Conservation (phyloP, 2,329 filamentous ascomycete species). For the Sporothrix pallida region DNA sequence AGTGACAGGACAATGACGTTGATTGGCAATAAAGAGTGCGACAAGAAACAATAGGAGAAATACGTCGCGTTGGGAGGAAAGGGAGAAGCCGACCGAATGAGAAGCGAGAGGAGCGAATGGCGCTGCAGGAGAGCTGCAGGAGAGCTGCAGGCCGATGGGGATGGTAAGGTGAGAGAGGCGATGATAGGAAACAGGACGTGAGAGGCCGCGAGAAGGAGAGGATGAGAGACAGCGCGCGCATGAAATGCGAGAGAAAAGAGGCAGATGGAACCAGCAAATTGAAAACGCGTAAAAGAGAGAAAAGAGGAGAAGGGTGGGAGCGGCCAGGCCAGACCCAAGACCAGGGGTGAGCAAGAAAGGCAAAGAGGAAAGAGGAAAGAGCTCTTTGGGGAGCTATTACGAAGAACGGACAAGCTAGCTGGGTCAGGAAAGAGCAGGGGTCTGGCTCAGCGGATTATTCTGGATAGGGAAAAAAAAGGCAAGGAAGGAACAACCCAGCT, state of each 20-base stretch:
- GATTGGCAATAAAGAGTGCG: neutral
- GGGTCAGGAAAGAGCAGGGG: slow-evolving; percentile 28
- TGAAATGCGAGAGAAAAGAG: slow-evolving; percentile 15
- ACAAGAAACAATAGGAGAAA: neutral
- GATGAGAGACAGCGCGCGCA: neutral
- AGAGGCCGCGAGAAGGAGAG: neutral
- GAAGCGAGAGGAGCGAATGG: neutral
- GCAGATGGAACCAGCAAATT: slow-evolving; percentile 19
- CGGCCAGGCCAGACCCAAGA: slow-evolving; percentile 19
- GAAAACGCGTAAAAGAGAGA: slow-evolving; percentile 22
- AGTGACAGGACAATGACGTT: slow-evolving; percentile 5
- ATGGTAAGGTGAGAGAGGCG: slow-evolving; percentile 11
- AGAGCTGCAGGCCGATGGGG: slow-evolving; percentile 10
- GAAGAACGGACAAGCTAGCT: slow-evolving; percentile 25
- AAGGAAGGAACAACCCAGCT: slow-evolving; percentile 10
- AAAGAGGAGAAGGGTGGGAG: slow-evolving; percentile 19
- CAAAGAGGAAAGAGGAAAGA: slow-evolving; percentile 30
- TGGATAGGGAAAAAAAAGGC: neutral
- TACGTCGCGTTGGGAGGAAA: slow-evolving; percentile 12
- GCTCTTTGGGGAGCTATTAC: slow-evolving; percentile 24
- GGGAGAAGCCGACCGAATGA: neutral
- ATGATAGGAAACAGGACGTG: neutral
- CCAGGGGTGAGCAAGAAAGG: neutral
- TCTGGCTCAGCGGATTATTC: neutral
- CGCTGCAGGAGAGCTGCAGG: slow-evolving; percentile 14